Evolutionary conservation across 495 filamentous ascomycete genomes (phyloP), one percentile per base, ranked within the genome.

Genomic region (Aspergillus affinis): DNA sequence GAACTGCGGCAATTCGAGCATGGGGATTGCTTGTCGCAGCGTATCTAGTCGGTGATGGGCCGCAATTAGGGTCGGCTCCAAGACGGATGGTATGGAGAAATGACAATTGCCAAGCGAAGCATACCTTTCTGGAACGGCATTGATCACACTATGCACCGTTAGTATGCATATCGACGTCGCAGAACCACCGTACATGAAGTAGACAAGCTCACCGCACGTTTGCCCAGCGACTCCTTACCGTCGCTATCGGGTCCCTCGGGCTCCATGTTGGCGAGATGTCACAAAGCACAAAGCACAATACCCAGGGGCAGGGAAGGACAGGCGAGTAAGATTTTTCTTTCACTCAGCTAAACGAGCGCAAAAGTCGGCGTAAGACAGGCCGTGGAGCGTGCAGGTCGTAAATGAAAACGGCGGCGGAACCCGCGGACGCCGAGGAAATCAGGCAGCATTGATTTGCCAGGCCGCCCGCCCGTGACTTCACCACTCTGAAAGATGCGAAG

Each of bases 91-190:
- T 12, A 56, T 17, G 9, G 19, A 27, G 21, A 10, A 20, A 15
- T n/a, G n/a, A 44, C 32, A 4, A 44, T 52, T 45, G n/a, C 17
- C 23, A 32, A 57, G 17, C 21, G n/a, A 2, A 46, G 4, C 45
- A 51, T 69, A 83, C 82, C 74, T 84, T 84, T 62, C 81, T 71
- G 26, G 75, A 61, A 23, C 82, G 78, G 51, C 78, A 81, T 65
- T 80, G 78, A 51, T 81, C 78, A 60, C 78, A 81, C 78, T 81
- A 57, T n/a, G 30, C 19, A 36, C 59, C 12, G 47, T 61, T 41
- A 65, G 56, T 46, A 32, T 41, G 13, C 44, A 15, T 21, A 23
- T 48, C 26, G 44, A 51, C 13, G 49, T 0, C 6, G 19, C n/a
- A 32, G 27, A 15, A 18, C 47, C 30, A 48, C 48, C 32, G 48